phyloP scores from a whole-genome alignment of 331 rosid species.

The Spiraea crenata region DNA sequence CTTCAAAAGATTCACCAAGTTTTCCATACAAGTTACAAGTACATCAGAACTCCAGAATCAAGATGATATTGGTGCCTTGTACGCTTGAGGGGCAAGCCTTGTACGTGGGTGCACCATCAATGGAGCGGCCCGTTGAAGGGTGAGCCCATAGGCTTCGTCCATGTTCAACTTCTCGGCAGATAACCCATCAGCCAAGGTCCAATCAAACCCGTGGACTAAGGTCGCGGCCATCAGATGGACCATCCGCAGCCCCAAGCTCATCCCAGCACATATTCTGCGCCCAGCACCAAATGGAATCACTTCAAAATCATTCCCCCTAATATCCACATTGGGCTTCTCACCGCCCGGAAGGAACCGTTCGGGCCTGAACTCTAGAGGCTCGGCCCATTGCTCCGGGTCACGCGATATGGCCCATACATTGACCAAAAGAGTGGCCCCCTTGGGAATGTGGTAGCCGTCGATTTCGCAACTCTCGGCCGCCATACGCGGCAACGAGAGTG shows the following conservation, averaged over 20 bases:
- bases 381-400: slow-evolving; percentile 56
- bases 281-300: slow-evolving; percentile 87
- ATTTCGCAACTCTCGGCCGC: slow-evolving; percentile 58
- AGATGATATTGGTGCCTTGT: slow-evolving; percentile 9
- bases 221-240: slow-evolving; percentile 62
- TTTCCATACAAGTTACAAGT: neutral
- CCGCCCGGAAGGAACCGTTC: slow-evolving; percentile 63
- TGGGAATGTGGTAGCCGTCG: slow-evolving; percentile 62
- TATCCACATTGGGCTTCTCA: slow-evolving; percentile 50
- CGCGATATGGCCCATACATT: slow-evolving; percentile 83
- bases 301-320: slow-evolving; percentile 71
- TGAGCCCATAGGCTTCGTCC: slow-evolving; percentile 73
- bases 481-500: slow-evolving; percentile 71
- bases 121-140: slow-evolving; percentile 57
- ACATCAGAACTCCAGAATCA: neutral
- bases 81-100: slow-evolving; percentile 38
- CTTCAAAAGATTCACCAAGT: neutral
- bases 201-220: slow-evolving; percentile 55
- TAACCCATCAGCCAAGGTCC: slow-evolving; percentile 47
- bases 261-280: slow-evolving; percentile 71
- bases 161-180: slow-evolving; percentile 46
- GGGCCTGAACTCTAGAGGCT: slow-evolving; percentile 59
- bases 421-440: slow-evolving; percentile 64
- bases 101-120: slow-evolving; percentile 43
- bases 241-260: slow-evolving; percentile 61